Percentiles rank a stretch among this genome's conserved stretches.
Evolutionary conservation across 2,329 filamentous ascomycete genomes (phyloP).

Genomic region (Capronia epimyces): DNA sequence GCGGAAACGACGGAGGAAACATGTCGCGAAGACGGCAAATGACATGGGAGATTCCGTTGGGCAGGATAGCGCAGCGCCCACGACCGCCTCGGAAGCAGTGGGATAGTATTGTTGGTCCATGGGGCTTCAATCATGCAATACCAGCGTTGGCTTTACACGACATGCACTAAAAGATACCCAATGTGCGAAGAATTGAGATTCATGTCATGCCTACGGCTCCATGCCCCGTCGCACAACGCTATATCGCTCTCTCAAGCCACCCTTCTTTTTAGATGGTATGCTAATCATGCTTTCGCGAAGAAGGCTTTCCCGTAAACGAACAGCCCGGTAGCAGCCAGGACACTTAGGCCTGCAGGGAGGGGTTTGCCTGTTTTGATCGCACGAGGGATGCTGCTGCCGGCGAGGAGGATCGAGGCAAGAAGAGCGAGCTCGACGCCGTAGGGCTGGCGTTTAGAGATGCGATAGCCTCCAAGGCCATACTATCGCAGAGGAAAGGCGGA

Average conservation of each 20-base stretch:
- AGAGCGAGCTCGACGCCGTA: constrained; percentile 89
- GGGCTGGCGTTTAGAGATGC: constrained; percentile 66
- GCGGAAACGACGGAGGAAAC: constrained; percentile 5
- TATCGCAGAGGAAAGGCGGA: constrained; percentile 22
- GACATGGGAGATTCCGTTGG: neutral
- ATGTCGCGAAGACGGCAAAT: neutral
- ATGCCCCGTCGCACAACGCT: neutral
- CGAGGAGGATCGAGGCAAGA: constrained; percentile 78
- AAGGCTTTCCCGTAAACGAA: constrained; percentile 72
- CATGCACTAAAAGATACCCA: neutral
- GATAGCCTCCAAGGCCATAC: constrained; percentile 75
- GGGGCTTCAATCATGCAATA: neutral
- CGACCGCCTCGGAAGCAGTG: neutral
- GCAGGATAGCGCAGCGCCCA: neutral
- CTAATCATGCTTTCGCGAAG: constrained; percentile 30
- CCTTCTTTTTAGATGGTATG: neutral
- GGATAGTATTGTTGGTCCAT: neutral
- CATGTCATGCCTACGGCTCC: neutral
- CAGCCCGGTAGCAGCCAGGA: constrained; percentile 73
- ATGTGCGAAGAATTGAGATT: constrained; percentile 1
- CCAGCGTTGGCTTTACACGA: neutral
- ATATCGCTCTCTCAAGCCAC: neutral
- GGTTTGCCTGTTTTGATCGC: constrained; percentile 78
- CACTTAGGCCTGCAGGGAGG: constrained; percentile 71
- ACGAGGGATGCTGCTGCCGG: constrained; percentile 75